Base-by-base conservation (phyloP, 129 eudicot genomes). In the Scalesia atractyloides region DNA sequence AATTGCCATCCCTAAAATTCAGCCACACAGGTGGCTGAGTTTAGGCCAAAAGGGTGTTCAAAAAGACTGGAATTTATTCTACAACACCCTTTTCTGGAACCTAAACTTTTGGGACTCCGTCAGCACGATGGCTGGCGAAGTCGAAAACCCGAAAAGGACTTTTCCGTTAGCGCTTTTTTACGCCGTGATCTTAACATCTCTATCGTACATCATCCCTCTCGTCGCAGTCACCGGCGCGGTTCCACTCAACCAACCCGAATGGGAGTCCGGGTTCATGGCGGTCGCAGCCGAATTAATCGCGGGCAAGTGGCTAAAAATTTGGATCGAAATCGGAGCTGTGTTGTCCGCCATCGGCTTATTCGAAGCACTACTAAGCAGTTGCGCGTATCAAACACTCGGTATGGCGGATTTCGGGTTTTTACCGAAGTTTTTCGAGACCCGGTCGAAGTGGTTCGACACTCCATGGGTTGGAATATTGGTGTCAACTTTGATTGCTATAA, bases 71-170 rank as follows among this genome's bases (percentile, higher is more conserved):
- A 86, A 77, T 37, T 49, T 83, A 13, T 86, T 49, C 72, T 83
- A 80, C 68, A 83, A 86, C 16, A 69, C 77, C 19, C 82, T 86
- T 39, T 86, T 83, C 11, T 83, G 91, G 87, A 86, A 86, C 52
- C 47, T 86, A 10, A 86, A 86, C 57, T 86, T 80, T 34, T 86
- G 91, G 91, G 91, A 86, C 33, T 80, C 75, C 1, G 87, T 86
- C 0, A 86, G 91, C 49, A 86, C 91, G 0, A 80, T 83, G 91
- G 91, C 91, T 3, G 91, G 91, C 1, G 91, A 86, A 74, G 87
- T 86, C 5, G 80, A 83, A 7, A 77, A 83, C 15, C 91, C 91
- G 0, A 73, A 72, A 17, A 86, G 75, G 34, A 86, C 85, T 0
- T 86, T 86, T 54, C 87, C 85, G 1, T 0, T 22, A 0, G 85